phyloP scores from a whole-genome alignment of 805 yeast genomes.

The Wickerhamomyces pijperi region DNA sequence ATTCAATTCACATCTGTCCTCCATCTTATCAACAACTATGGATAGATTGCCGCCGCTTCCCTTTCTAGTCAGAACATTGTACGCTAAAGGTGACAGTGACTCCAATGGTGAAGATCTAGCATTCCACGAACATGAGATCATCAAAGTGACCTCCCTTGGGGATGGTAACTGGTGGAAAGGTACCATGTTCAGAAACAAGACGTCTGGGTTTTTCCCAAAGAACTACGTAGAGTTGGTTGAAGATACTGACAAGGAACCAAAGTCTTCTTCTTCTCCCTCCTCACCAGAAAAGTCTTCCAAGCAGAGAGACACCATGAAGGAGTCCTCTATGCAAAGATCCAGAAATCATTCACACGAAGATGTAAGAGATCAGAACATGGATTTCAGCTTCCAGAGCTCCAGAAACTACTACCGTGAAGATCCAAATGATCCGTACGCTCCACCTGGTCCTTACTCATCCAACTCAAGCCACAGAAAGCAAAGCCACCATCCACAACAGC shows the following conservation, averaged over 20 bases:
- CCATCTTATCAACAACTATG: background rate
- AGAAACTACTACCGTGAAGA: slow-evolving; percentile 8
- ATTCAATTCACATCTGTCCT: too few species aligned
- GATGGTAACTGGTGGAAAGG: slow-evolving; percentile 96
- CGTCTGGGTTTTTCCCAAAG: slow-evolving; percentile 78
- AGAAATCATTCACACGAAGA: background rate
- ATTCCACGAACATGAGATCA: slow-evolving; percentile 84
- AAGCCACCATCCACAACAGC: too few species aligned
- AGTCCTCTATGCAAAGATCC: background rate
- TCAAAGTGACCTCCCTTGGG: slow-evolving; percentile 68
- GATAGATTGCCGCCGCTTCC: slow-evolving; percentile 35
- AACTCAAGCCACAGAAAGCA: too few species aligned
- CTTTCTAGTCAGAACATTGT: slow-evolving; percentile 68
- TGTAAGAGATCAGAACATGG: slow-evolving; percentile 11
- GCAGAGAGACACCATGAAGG: background rate
- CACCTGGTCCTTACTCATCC: slow-evolving; percentile 5
- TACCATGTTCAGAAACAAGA: slow-evolving; percentile 61
- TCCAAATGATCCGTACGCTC: slow-evolving; percentile 1
- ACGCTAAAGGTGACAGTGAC: slow-evolving; percentile 75
- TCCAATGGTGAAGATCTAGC: slow-evolving; percentile 84
- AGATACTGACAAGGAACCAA: slow-evolving; percentile 3
- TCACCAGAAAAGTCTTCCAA: too few species aligned
- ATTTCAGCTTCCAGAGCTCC: slow-evolving; percentile 19
- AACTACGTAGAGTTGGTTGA: slow-evolving; percentile 64
- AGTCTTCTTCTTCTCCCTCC: background rate